Evolutionary conservation across 225 moss, liverwort and hornwort genomes (phyloP), one percentile per base, ranked within the genome.

Genomic region (Climacium dendroides): DNA sequence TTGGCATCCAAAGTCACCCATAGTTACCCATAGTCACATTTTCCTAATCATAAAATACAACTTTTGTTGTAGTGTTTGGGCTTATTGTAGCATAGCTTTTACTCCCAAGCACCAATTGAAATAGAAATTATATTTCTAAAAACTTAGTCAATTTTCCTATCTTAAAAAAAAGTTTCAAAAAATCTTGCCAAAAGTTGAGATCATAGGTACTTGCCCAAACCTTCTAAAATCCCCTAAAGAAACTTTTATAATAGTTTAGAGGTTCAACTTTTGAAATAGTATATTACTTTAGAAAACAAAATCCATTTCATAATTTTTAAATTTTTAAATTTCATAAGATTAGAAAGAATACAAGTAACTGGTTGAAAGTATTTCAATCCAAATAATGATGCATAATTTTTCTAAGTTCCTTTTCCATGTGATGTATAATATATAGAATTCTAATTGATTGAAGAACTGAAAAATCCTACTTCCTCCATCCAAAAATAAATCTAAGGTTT

Each of bases 131-230:
- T 37, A 37, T 67, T 7, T 2, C 13, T 1, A 4, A 0, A 67
- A 24, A 24, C 1, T 13, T 22, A 24, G 4, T 23, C 13, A 39
- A 37, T 23, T 23, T 67, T 39, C 4, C 20, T 66, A 66, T 39
- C 13, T 13, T 39, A 4, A 23, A 39, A 22, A 59, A 23, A 7
- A 34, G 2, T 9, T 64, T 32, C 19, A 23, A 37, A 13, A 23
- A 12, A 3, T 13, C 39, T 67, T 67, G 4, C 1, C 7, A 1
- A 39, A 67, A 67, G 7, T 67, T 67, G 67, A 67, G 7, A 37
- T 13, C 7, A 67, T 37, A 39, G 4, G 2, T 39, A 37, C 1
- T 0, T 67, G 3, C 13, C 4, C 1, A 0, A 1, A 37, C 22
- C 4, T 67, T 39, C 7, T 39, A 64, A 10, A 64, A 3, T 34